phyloP scores from a whole-genome alignment of 2,329 filamentous ascomycete species.

The Zasmidium cellare region DNA sequence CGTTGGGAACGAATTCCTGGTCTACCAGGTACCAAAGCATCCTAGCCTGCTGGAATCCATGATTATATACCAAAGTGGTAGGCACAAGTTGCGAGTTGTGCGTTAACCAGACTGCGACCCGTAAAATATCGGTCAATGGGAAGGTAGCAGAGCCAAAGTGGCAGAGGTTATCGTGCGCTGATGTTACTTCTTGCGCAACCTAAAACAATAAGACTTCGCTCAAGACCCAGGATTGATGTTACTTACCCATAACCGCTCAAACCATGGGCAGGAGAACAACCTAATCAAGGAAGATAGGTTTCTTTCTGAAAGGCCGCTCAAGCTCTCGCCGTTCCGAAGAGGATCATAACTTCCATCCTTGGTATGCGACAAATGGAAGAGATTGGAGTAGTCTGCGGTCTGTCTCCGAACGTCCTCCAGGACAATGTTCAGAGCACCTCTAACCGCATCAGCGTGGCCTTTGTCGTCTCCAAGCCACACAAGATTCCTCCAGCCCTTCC shows the following conservation, averaged over 20 bases:
- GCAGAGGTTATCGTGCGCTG: neutral
- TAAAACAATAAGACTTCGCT: neutral
- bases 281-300: neutral
- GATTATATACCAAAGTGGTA: neutral
- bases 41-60: neutral
- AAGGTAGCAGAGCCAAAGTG: neutral
- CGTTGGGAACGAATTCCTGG: neutral
- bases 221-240: neutral
- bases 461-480: conserved; percentile 9
- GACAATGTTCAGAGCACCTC: neutral
- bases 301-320: too few species aligned
- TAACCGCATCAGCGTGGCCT: too few species aligned
- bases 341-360: too few species aligned
- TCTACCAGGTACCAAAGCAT: conserved; percentile 1
- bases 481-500: neutral
- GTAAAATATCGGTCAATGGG: neutral
- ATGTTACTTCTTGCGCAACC: neutral
- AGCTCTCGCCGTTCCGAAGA: neutral
- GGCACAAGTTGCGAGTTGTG: neutral
- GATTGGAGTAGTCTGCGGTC: neutral
- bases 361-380: too few species aligned
- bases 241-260: neutral
- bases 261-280: neutral
- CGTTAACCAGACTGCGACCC: neutral
- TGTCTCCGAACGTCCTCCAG: neutral